Base-by-base conservation (phyloP, 2,329 filamentous ascomycete genomes). In the Aureobasidium musti region DNA sequence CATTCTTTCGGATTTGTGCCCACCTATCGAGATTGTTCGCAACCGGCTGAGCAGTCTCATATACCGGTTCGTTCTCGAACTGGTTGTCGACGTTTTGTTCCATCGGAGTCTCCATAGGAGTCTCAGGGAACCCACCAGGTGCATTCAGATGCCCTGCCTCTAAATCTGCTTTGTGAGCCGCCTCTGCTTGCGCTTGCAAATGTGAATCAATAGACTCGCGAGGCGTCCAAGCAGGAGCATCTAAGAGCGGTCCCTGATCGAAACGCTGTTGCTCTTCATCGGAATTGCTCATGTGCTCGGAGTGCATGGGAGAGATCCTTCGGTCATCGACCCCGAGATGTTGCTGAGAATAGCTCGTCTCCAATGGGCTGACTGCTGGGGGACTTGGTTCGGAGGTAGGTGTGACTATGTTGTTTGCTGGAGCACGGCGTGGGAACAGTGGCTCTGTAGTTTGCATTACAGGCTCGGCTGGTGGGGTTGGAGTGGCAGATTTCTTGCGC, bases 1-100 rank as follows among this genome's bases (percentile, higher is more conserved):
- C 95, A 73, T 97, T 97, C 83, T 93, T 94, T 71, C 93, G 87
- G 71, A 98, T 97, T 78, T 96, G 92, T 0, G 94, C 94, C 95
- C 95, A 99, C 65, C 94, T 88, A 75, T 97, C 93, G 70, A 90
- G 56, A 23, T 43, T 43, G 47, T 64, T 53, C 23, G 61, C 35
- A 7, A 54, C 49, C 8, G 60, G 60, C 35, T 63, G 60, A 23
- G 41, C n/a, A 49, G 57, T 23, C 5, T 39, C 30, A 4, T 63
- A 63, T 23, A 23, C 8, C 10, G 47, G 23, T 11, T 43, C 47
- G 11, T 37, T 17, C 14, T n/a, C 47, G 14, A 7, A 1, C 30
- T 52, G 47, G 8, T 13, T 21, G 21, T 37, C 17, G 26, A 11
- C 4, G 19, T 13, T 17, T 14, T 26, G 30, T n/a, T 50, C 45